Base-by-base conservation (phyloP, 805 yeast genomes). In the Cyberlindnera petersonii region DNA sequence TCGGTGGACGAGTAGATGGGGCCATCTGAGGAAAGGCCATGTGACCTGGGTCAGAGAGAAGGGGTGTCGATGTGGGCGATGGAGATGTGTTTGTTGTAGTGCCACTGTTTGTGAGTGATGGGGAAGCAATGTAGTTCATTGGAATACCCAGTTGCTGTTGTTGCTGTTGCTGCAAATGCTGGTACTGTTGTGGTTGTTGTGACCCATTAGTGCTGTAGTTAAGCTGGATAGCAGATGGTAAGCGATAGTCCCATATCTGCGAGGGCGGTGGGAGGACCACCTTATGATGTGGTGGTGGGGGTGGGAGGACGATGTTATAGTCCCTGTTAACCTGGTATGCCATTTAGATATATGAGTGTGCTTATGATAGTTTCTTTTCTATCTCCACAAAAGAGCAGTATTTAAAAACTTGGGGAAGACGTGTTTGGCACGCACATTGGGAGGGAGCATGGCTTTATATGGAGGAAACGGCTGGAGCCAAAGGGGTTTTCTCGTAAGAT, bases 261-360 rank as follows among this genome's bases (percentile, higher is more conserved):
- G 48, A 37, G 3, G 49, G 49, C 1, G 48, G 50, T 9, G 52
- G 52, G 2, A 45, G 43, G 16, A 48, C 32, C 36, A 48, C 52
- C 33, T 41, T 38, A 22, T 46, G 48, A 24, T 33, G 26, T 4
- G 52, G 52, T 7, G 52, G 49, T 4, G 49, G 52, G 5, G 52
- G 49, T 4, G 49, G 52, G 5, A 48, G 43, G 18, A 45, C 31
- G 37, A 45, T 41, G 39, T 39, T 44, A 33, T 40, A 36, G 41
- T 39, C 37, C 30, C 37, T 42, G 36, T 33, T 37, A 43, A 35
- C 26, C 24, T 24, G 41, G 28, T 19, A 23, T 16, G 33, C 31
- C 35, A 16, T 39, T n/a, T n/a, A n/a, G n/a, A n/a, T n/a, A n/a
- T n/a, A n/a, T n/a, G n/a, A n/a, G n/a, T n/a, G n/a, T n/a, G n/a